Base-by-base conservation (phyloP, 192 early-diverging fungal genomes). In the Phlyctochytrium arcticum region DNA sequence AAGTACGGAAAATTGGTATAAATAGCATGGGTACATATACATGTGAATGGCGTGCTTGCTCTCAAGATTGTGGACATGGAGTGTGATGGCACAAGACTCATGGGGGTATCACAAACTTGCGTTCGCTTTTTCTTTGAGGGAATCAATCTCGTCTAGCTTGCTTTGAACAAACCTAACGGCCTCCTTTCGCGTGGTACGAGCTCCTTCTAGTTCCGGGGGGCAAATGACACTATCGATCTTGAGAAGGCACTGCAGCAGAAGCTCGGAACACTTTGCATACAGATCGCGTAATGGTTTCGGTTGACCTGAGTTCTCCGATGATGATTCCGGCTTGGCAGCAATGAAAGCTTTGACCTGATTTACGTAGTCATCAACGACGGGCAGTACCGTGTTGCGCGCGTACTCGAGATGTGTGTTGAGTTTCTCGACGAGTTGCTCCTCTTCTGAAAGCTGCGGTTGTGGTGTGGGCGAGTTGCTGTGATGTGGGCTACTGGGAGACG, bases 81-180 rank as follows among this genome's bases (percentile, higher is more conserved):
- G n/a, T n/a, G n/a, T n/a, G n/a, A n/a, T n/a, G n/a, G n/a, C n/a
- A n/a, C n/a, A n/a, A n/a, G n/a, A n/a, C n/a, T n/a, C n/a, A n/a
- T n/a, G n/a, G n/a, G n/a, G n/a, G n/a, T n/a, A n/a, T n/a, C n/a
- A n/a, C n/a, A n/a, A n/a, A n/a, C n/a, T n/a, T n/a, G n/a, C n/a
- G n/a, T 81, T 84, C 44, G 87, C 82, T 17, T 64, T 65, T n/a
- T 80, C 80, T 60, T 81, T 87, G 57, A 84, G 72, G 33, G 70
- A 75, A 79, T 95, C 92, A 68, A 90, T 78, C 57, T 80, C 70
- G 71, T 93, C 90, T 72, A 93, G 75, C 73, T 84, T 75, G 50
- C 75, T 81, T 75, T 95, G 92, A 21, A 87, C 76, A 34, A 78
- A 62, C 62, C 80, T 75, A 36, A 95, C 91, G 4, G 83, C 85